Evolutionary conservation across 345 rosid genomes (phyloP).

Genomic region (Isatis tinctoria): DNA sequence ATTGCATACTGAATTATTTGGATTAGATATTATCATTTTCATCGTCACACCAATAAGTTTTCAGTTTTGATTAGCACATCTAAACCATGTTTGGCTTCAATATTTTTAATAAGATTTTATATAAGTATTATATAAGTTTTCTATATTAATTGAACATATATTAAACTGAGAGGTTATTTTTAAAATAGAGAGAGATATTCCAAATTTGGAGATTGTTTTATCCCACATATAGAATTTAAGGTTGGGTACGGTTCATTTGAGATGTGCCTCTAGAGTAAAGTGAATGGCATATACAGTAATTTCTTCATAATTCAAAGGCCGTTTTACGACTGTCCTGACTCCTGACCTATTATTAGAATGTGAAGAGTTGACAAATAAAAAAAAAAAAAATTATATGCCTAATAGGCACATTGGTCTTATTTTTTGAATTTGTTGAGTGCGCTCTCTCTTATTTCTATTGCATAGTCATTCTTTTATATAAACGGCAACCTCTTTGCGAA

Average conservation of each 20-base stretch:
- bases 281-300: not conserved
- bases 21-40: too few relatives aligned
- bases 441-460: not conserved
- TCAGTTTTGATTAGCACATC: too few relatives aligned
- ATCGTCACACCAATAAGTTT: too few relatives aligned
- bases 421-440: not conserved
- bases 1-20: too few relatives aligned
- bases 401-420: not conserved
- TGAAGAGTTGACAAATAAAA: not conserved
- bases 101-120: too few relatives aligned
- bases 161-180: not conserved
- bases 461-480: not conserved
- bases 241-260: not conserved
- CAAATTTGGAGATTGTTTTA: not conserved
- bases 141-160: not conserved
- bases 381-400: not conserved
- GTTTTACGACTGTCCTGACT: not conserved
- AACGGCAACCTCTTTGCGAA: not conserved
- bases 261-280: not conserved
- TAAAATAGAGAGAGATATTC: not conserved
- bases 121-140: too few relatives aligned
- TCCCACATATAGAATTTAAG: not conserved
- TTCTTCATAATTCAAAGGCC: not conserved
- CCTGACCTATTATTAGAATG: not conserved
- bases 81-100: too few relatives aligned